Base-by-base conservation (phyloP, 2,329 filamentous ascomycete species). In the Aaosphaeria arxii region DNA sequence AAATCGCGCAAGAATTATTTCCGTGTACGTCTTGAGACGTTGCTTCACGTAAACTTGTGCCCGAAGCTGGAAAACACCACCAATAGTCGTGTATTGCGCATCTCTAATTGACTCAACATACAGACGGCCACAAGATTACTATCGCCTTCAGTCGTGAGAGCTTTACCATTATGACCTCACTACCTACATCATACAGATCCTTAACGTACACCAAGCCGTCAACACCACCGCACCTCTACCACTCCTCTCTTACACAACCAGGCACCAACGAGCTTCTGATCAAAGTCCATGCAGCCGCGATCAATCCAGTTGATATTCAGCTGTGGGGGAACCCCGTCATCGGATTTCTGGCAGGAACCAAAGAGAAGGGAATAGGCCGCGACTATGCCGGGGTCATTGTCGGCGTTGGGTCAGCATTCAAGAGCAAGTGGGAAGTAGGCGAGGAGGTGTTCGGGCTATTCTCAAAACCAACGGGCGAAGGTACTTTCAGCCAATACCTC, bases 241-340 rank as follows among this genome's bases (percentile, higher is more conserved):
- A 64, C 28, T 42, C 46, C 5, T 49, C 61, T 7, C 35, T 63
- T 30, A 48, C 53, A 7, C 31, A 43, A 2, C 55, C 49, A 2
- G 7, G 13, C 41, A 7, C 6, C 9, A 48, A 56, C 6, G 53
- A 62, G 29, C 13, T 77, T 30, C 54, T 75, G 30, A 56, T 77
- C 47, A 70, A 66, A 43, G 59, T 73, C n/a, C 66, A 71, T 46
- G 72, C 74, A 46, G 73, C 70, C 4, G 73, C 71, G 11, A 73
- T 79, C 48, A 78, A 77, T 50, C 72, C 73, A 4, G 74, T 74
- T 31, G 71, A 72, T 46, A 45, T 63, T 54, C 46, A 66, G 69
- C 42, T 63, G 65, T 51, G 71, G 75, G 52, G 56, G 54, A 52
- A 58, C 52, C 43, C 64, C 50, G 4, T 74, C 48, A 40, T 66